A percentile compares a stretch with the other conserved stretches of the same genome.
These are phyloP conservation scores for Neonectria magnoliae DNA, from an alignment of 2,329 filamentous ascomycete genomes.

Conservation along the genomic window DNA sequence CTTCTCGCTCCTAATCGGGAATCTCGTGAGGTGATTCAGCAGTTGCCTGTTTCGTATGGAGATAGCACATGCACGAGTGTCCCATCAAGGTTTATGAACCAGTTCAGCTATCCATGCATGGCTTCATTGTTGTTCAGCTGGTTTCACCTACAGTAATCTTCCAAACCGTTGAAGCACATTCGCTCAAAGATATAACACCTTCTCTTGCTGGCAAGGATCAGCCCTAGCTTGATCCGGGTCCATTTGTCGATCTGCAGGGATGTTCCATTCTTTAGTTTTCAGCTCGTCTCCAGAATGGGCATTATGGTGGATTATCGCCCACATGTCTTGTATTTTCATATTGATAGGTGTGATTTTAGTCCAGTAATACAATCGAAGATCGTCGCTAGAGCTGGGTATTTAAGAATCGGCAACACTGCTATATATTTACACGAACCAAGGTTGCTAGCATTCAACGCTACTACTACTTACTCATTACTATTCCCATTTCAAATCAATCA, in stretches of 20 bases:
- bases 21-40: not conserved
- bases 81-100: not conserved
- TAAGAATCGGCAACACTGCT: not conserved
- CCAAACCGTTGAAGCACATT: not conserved
- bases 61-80: not conserved
- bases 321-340: not conserved
- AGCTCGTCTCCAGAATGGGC: conserved; percentile 16
- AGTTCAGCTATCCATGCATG: not conserved
- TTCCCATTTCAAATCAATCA: not conserved
- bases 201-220: conserved; percentile 3
- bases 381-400: not conserved
- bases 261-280: conserved; percentile 7
- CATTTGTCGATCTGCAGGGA: conserved; percentile 3
- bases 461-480: not conserved
- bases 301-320: not conserved
- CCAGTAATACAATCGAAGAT: not conserved
- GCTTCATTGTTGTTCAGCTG: conserved; percentile 6
- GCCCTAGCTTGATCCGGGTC: not conserved
- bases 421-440: too few species aligned
- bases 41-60: not conserved
- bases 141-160: conserved; percentile 14
- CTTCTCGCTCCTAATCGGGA: not conserved
- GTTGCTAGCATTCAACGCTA: not conserved
- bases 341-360: not conserved
- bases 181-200: not conserved